These are phyloP conservation scores for Chenopodium berlandieri DNA, from an alignment of 148 eudicot species.

Conservation along the genomic window DNA sequence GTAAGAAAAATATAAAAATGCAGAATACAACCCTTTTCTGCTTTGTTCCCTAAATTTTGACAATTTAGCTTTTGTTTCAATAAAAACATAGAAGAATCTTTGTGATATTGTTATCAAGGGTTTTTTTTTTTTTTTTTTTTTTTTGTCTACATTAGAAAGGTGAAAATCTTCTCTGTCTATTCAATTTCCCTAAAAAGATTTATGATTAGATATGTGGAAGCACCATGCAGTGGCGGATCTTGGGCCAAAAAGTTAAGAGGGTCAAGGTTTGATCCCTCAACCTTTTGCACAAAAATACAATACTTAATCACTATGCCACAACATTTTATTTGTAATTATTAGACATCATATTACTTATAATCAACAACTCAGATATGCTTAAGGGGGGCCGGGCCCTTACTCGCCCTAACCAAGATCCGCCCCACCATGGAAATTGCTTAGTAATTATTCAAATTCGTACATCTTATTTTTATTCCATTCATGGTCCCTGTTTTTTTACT, in stretches of 20 bases:
- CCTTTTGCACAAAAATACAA: no score
- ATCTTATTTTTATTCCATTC: background rate
- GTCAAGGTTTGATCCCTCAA: no score
- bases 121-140: background rate
- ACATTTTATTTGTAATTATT: no score
- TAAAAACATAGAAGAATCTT: slow-evolving; percentile 10
- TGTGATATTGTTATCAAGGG: slow-evolving; percentile 2
- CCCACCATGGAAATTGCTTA: slow-evolving; percentile 7
- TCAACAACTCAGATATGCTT: no score
- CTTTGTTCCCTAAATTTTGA: slow-evolving; percentile 9
- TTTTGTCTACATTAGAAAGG: slow-evolving; percentile 7
- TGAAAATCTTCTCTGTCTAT: background rate
- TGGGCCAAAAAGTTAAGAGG: no score
- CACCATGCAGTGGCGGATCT: no score
- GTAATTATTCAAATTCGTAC: background rate
- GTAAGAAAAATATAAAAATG: background rate
- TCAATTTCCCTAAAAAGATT: background rate
- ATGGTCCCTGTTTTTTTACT: background rate
- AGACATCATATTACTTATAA: no score
- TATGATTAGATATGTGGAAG: background rate
- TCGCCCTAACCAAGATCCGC: no score
- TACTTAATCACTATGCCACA: no score
- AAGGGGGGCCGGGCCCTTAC: no score
- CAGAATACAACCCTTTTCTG: background rate
- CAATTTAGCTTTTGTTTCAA: slow-evolving; percentile 6